These are phyloP conservation scores for Liriodendron chinense DNA, from an alignment of 164 flowering plant genomes.

Conservation along the genomic window DNA sequence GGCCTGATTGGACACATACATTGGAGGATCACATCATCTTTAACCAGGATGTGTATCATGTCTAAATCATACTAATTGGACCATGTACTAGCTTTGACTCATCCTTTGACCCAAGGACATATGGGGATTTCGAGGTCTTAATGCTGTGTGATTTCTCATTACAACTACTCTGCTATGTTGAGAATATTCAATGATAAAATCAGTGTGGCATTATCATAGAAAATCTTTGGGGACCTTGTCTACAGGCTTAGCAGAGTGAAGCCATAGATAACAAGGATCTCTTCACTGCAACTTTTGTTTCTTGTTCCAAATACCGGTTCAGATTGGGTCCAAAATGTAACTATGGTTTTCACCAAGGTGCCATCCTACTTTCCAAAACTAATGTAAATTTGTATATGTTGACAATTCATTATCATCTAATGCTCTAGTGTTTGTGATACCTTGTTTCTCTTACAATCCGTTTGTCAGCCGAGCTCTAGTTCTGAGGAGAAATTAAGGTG, in stretches of 20 bases:
- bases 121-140: too few relatives aligned
- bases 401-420: not conserved
- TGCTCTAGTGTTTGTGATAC: not conserved
- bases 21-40: too few relatives aligned
- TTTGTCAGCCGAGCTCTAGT: slow-evolving; percentile 16
- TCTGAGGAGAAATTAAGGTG: slow-evolving; percentile 16
- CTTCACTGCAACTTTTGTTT: slow-evolving; percentile 11
- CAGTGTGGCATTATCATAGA: slow-evolving; percentile 1
- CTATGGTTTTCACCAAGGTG: slow-evolving; percentile 17
- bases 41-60: too few relatives aligned
- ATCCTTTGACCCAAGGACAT: too few relatives aligned
- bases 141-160: too few relatives aligned
- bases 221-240: slow-evolving; percentile 16
- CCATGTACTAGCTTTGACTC: too few relatives aligned
- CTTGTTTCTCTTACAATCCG: not conserved
- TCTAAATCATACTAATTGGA: too few relatives aligned
- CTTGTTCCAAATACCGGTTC: slow-evolving; percentile 13
- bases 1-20: too few relatives aligned
- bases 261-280: slow-evolving; percentile 22
- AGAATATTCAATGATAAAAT: too few relatives aligned
- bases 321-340: slow-evolving; percentile 22
- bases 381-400: too few relatives aligned
- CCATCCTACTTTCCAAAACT: not conserved
- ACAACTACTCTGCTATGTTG: too few relatives aligned
- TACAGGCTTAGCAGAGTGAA: slow-evolving; percentile 22